Conservation (phyloP, 495 filamentous ascomycete species). For the Pseudevernia furfuracea region DNA sequence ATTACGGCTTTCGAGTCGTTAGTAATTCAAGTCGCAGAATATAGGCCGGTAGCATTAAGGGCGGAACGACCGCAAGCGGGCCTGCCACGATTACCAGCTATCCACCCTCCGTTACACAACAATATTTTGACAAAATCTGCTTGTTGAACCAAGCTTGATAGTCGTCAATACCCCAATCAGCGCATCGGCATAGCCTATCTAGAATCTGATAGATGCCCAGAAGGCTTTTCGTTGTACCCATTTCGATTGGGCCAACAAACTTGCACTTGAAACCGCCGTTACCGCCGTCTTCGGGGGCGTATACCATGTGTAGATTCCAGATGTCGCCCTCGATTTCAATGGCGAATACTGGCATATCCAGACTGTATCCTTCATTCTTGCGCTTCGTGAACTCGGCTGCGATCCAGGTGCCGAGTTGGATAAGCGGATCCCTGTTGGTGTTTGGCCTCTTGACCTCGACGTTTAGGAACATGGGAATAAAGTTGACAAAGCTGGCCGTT, state of each 20-base stretch:
- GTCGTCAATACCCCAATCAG: constrained; percentile 7
- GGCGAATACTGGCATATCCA: constrained; percentile 9
- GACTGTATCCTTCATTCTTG: not conserved
- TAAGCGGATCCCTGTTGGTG: constrained; percentile 8
- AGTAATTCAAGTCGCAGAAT: too few relatives aligned
- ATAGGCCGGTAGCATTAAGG: too few relatives aligned
- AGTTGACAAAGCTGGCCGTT: constrained; percentile 9
- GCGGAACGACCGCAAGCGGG: too few relatives aligned
- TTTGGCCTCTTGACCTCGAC: constrained; percentile 15
- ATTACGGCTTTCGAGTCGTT: too few relatives aligned
- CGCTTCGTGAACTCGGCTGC: constrained; percentile 14
- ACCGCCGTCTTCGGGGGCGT: not conserved
- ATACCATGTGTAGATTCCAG: constrained; percentile 12
- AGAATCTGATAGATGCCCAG: constrained; percentile 11
- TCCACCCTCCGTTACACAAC: too few relatives aligned
- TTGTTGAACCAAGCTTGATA: constrained; percentile 8
- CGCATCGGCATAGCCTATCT: constrained; percentile 2
- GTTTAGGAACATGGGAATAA: constrained; percentile 11
- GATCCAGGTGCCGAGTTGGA: constrained; percentile 10
- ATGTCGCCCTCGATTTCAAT: constrained; percentile 13
- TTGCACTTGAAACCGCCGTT: not conserved
- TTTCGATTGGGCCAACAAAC: constrained; percentile 7
- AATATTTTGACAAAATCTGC: constrained; percentile 10
- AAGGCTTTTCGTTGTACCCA: constrained; percentile 5
- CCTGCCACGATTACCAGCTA: too few relatives aligned